Evolutionary conservation across 192 early-diverging fungal species (phyloP).

Genomic region (Rhizophagus sp.): DNA sequence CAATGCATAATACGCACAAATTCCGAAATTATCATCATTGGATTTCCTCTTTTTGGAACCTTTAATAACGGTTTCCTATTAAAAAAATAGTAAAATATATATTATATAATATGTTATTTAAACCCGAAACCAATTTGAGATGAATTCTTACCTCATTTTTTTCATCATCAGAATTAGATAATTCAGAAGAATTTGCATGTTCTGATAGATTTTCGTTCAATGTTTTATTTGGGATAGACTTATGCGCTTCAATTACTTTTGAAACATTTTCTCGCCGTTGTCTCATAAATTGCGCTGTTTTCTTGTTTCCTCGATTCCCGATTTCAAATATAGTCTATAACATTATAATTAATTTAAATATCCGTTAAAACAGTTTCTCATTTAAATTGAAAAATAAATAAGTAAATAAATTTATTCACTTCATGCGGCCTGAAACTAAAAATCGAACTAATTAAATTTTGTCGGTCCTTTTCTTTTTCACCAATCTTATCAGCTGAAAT

Average conservation of each 20-base stretch:
- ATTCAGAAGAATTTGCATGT: neutral
- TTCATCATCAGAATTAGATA: neutral
- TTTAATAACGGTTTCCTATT: neutral
- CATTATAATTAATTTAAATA: neutral
- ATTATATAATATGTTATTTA: neutral
- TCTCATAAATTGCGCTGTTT: constrained; percentile 68
- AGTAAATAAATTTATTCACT: constrained; percentile 24
- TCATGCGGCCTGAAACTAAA: constrained; percentile 84
- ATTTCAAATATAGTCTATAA: constrained; percentile 89
- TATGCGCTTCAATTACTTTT: constrained; percentile 28
- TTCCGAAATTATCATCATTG: neutral
- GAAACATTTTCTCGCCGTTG: constrained; percentile 49
- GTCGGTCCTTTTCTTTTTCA: constrained; percentile 61
- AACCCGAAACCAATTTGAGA: neutral
- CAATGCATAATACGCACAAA: neutral
- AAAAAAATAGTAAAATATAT: neutral
- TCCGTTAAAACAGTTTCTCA: neutral
- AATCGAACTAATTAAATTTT: constrained; percentile 71
- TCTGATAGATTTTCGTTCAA: neutral
- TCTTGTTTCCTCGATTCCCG: constrained; percentile 80
- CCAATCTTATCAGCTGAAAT: constrained; percentile 44
- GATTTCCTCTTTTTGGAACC: neutral
- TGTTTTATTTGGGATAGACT: neutral
- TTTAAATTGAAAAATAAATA: constrained; percentile 1
- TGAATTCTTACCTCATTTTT: neutral